A percentile compares a stretch with the other conserved stretches of the same genome.
Evolutionary conservation across 129 eudicot genomes (phyloP).

Genomic region (Pseudognaphalium luteoalbum): DNA sequence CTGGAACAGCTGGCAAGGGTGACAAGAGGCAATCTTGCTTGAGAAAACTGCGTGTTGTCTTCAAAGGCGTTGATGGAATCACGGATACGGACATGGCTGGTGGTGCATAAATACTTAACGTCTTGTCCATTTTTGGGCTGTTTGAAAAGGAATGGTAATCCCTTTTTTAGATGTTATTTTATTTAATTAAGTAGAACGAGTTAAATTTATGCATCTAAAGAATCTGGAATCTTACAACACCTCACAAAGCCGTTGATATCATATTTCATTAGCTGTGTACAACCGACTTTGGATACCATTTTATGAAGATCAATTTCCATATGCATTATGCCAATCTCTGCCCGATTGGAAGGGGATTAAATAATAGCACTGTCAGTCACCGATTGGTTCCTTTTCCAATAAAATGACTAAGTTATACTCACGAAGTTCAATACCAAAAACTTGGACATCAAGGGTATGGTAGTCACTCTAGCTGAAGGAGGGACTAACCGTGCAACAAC

Average conservation of each 20-base stretch:
- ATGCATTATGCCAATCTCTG: no score
- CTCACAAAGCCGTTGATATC: neutral
- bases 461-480: no score
- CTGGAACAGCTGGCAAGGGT: slow-evolving; percentile 63
- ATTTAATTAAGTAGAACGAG: neutral
- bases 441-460: no score
- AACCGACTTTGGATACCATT: neutral
- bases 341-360: neutral
- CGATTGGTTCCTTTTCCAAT: no score
- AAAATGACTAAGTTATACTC: no score
- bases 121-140: neutral
- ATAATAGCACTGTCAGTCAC: no score
- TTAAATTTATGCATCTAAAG: neutral
- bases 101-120: slow-evolving; percentile 45
- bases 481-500: no score
- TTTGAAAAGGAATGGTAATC: neutral
- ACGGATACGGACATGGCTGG: slow-evolving; percentile 81
- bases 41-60: slow-evolving; percentile 64
- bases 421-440: no score
- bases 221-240: neutral
- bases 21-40: slow-evolving; percentile 60
- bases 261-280: neutral
- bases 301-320: neutral
- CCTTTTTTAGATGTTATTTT: slow-evolving; percentile 4
- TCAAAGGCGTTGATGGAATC: slow-evolving; percentile 65